These are phyloP conservation scores for Chlamydomonas schloesseri DNA, from an alignment of 139 green algal genomes.

Conservation along the genomic window DNA sequence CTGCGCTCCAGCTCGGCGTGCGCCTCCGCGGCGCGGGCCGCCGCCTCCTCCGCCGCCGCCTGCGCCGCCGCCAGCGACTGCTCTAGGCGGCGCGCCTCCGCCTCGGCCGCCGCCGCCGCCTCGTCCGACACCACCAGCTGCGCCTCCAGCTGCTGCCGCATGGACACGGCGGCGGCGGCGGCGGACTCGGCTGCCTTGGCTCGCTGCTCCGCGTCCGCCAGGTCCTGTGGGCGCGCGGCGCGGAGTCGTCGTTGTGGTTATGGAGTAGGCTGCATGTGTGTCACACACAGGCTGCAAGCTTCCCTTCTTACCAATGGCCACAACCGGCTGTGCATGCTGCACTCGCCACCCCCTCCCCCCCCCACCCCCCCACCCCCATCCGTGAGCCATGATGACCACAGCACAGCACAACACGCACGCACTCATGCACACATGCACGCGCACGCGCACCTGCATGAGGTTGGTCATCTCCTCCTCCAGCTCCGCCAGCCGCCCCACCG, in stretches of 20 bases:
- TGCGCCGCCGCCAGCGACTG: not conserved
- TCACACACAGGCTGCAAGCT: too few species aligned
- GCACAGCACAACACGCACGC: not conserved
- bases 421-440: not conserved
- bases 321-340: too few species aligned
- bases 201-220: conserved; percentile 31
- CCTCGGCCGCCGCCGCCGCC: not conserved
- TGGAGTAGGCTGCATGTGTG: too few species aligned
- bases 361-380: too few species aligned
- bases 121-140: conserved; percentile 32
- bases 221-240: not conserved
- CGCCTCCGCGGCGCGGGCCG: not conserved
- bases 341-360: too few species aligned
- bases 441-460: conserved; percentile 3
- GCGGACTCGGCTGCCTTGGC: conserved; percentile 20
- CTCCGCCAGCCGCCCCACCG: not conserved
- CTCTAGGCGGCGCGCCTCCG: not conserved
- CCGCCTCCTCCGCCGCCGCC: not conserved
- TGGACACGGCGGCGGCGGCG: not conserved
- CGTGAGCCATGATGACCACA: too few species aligned
- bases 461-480: conserved; percentile 18
- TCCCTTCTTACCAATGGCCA: too few species aligned
- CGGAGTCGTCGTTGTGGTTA: too few species aligned
- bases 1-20: not conserved
- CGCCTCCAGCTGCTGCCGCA: conserved; percentile 24